Base-by-base conservation (phyloP, 2,329 filamentous ascomycete species). In the Tolypocladium tundrense region DNA sequence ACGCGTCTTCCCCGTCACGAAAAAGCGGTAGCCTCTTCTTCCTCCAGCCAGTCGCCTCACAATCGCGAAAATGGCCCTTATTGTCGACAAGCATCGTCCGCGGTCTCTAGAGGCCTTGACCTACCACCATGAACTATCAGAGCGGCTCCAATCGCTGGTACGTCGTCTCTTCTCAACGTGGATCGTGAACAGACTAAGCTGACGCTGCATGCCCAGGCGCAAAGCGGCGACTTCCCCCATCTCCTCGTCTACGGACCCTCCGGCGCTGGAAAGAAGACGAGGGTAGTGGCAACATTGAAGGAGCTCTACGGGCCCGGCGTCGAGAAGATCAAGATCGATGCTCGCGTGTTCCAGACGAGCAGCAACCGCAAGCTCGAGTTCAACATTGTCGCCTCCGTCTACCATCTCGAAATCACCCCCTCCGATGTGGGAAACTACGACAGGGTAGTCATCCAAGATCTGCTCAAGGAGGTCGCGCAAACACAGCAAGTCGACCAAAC, bases 301-400 rank as follows among this genome's bases (percentile, higher is more conserved):
- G 93, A 97, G 69, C 82, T 99, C 9, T 99, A 94, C 73, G 94
- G 94, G 0, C 87, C 93, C 0, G 93, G 94, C 50, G 94, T 96
- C n/a, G 95, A 99, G 70, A 97, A 97, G 81, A 99, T 99, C 81
- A 97, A 97, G 78, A 97, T 99, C 75, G 94, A 99, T 70, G 90
- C 91, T 14, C 89, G 94, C 63, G 88, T 97, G 59, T 99, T 99
- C 77, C 92, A 96, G 74, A 97, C 94, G 1, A 92, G 86, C 27
- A 88, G 88, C 69, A 97, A 96, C 73, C 91, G 94, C 70, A 99
- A 99, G 75, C 87, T 99, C 66, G 94, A 99, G 75, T 99, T 99
- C 83, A 99, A 97, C 77, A 96, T 99, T 63, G 94, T 99, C 57
- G 87, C 92, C 51, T 97, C 93, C 0, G 86, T 97, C 62, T 99